These are phyloP conservation scores for Bipolaris zeicola DNA, from an alignment of 2,329 filamentous ascomycete species.

Conservation along the genomic window DNA sequence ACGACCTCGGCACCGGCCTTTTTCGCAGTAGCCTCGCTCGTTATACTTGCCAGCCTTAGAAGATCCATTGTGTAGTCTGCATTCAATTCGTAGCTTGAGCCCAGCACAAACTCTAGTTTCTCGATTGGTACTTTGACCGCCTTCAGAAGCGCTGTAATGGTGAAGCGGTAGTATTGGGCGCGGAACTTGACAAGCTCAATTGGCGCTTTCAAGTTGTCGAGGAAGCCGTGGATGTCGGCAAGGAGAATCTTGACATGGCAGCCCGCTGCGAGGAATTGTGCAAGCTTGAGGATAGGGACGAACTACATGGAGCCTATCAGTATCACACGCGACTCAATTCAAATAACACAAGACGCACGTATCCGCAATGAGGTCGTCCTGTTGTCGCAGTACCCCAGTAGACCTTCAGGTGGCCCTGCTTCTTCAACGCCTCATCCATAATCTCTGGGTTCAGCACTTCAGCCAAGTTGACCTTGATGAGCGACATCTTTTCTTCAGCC, in stretches of 20 bases:
- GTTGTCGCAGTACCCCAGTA: slow-evolving; percentile 92
- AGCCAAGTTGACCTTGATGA: slow-evolving; percentile 80
- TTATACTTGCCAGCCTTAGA: slow-evolving; percentile 73
- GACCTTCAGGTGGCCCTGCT: slow-evolving; percentile 70
- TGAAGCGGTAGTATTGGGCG: slow-evolving; percentile 79
- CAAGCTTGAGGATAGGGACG: slow-evolving; percentile 85
- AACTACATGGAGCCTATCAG: slow-evolving; percentile 54
- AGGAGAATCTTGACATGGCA: slow-evolving; percentile 82
- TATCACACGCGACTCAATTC: slow-evolving; percentile 2
- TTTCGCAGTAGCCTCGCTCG: slow-evolving; percentile 80
- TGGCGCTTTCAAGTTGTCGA: slow-evolving; percentile 84
- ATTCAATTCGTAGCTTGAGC: slow-evolving; percentile 77
- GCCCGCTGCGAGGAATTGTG: slow-evolving; percentile 81
- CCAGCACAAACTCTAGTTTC: slow-evolving; percentile 81
- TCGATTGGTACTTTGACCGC: slow-evolving; percentile 79
- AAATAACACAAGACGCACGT: slow-evolving; percentile 52
- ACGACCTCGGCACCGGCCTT: slow-evolving; percentile 93
- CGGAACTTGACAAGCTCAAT: slow-evolving; percentile 84
- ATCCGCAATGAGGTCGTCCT: slow-evolving; percentile 85
- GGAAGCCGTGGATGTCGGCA: slow-evolving; percentile 69
- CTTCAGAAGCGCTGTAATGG: slow-evolving; percentile 75
- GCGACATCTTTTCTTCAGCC: slow-evolving; percentile 67
- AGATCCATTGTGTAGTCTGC: slow-evolving; percentile 83
- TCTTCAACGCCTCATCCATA: slow-evolving; percentile 72
- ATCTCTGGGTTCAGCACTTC: slow-evolving; percentile 86